A percentile compares a stretch with the other conserved stretches of the same genome.
These are phyloP conservation scores for Scleromitrula shiraiana DNA, from an alignment of 2,329 filamentous ascomycete genomes.

Conservation along the genomic window DNA sequence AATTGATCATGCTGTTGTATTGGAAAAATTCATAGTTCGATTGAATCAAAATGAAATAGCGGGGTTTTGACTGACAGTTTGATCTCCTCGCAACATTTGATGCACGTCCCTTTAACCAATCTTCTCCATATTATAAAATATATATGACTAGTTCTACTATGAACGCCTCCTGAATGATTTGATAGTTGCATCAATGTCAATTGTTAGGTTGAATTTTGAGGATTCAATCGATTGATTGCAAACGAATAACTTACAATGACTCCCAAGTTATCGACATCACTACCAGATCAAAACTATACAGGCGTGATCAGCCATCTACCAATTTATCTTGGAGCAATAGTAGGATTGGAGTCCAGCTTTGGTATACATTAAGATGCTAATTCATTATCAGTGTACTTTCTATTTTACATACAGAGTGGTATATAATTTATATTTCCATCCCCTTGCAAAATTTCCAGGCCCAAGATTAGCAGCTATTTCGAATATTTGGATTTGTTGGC, in stretches of 20 bases:
- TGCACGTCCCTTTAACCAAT: no score
- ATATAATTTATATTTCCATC: constrained; percentile 7
- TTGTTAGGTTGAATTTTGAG: no score
- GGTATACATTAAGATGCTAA: neutral
- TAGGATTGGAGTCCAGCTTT: neutral
- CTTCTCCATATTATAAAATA: no score
- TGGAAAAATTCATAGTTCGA: no score
- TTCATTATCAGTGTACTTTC: neutral
- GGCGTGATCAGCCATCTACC: neutral
- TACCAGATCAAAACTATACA: neutral
- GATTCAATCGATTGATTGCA: neutral
- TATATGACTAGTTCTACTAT: no score
- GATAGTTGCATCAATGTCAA: no score
- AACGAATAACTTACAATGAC: neutral
- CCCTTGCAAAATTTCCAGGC: constrained; percentile 7
- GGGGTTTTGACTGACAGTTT: no score
- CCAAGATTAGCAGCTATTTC: constrained; percentile 4
- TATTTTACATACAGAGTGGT: constrained; percentile 1
- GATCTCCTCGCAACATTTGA: no score
- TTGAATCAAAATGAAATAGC: no score
- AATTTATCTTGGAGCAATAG: neutral
- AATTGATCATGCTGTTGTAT: no score
- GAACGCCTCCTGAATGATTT: no score
- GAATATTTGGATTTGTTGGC: constrained; percentile 1
- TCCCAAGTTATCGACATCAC: neutral